These are phyloP conservation scores for Hexamita inflata DNA, from an alignment of 208 protist species.

Conservation along the genomic window DNA sequence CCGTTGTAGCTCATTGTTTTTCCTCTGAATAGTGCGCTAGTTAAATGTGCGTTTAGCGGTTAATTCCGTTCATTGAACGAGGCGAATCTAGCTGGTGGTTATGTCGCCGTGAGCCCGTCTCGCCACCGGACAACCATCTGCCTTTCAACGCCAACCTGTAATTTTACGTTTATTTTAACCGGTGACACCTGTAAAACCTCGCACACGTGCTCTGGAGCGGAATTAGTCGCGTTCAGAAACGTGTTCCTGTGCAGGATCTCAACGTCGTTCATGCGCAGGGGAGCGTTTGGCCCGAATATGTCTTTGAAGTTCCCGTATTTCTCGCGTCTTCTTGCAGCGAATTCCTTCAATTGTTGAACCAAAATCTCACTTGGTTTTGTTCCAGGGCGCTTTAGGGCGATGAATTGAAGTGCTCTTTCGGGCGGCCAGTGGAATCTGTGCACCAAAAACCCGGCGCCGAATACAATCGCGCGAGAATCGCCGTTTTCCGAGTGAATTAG, in stretches of 20 bases:
- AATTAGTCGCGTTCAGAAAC: slow-evolving; percentile 20
- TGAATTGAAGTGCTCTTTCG: background rate
- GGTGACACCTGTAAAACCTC: too few relatives aligned
- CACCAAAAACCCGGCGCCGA: background rate
- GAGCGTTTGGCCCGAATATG: background rate
- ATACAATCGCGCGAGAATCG: background rate
- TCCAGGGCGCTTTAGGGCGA: background rate
- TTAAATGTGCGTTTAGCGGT: too few relatives aligned
- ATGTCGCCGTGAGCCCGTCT: too few relatives aligned
- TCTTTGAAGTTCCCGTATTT: background rate
- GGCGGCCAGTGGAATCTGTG: slow-evolving; percentile 19
- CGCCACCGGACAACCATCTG: too few relatives aligned
- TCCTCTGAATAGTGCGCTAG: too few relatives aligned
- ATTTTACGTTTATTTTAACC: too few relatives aligned
- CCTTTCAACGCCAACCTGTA: too few relatives aligned
- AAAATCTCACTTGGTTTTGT: background rate
- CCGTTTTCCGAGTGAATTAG: slow-evolving; percentile 7
- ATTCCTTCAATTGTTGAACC: background rate
- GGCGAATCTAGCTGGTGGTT: too few relatives aligned
- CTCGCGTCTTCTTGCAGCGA: background rate
- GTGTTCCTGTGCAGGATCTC: slow-evolving; percentile 15
- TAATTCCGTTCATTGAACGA: too few relatives aligned
- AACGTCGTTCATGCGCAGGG: background rate
- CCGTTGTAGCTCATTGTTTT: too few relatives aligned
- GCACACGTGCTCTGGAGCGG: too few relatives aligned